Base-by-base conservation (phyloP, 2,329 filamentous ascomycete species). In the Cytospora mali region DNA sequence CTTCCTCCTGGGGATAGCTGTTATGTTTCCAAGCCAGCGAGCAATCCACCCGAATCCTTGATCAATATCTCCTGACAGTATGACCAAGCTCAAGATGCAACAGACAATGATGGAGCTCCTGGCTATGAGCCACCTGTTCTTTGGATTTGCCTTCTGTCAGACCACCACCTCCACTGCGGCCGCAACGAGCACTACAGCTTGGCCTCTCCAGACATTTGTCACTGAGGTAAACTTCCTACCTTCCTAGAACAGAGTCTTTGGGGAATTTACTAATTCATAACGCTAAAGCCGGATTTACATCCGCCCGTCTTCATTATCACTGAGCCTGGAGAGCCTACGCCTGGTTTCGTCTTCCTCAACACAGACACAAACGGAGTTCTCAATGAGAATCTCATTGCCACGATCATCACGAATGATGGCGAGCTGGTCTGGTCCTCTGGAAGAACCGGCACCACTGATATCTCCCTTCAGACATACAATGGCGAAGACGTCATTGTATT, bases 391-490 rank as follows among this genome's bases (percentile, higher is more conserved):
- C 52, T 61, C 4, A 46, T 61, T 13, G 59, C 59, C 5, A 61
- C 59, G 65, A 80, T 80, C 60, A 77, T 79, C 64, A 71, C 74
- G 31, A 73, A 79, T 64, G 71, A 77, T 42, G 77, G 77, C 4
- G 77, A 79, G 50, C 71, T 80, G 1, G 69, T 80, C 55, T 80
- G 77, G 77, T 80, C 77, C 3, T 75, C 77, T 14, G 73, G 72
- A 1, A 75, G 76, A 66, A 76, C 74, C 55, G 74, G 73, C 4
- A 75, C 75, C 68, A 79, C 76, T 72, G 68, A 73, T 9, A 73
- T 74, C 31, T 78, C 79, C 61, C 77, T 79, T 67, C 76, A 75
- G 55, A 70, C 68, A 18, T 79, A 73, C 74, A 75, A 77, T 55
- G 77, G 74, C 11, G 66, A 75, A 58, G 72, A 77, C 58, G 73